A percentile compares a stretch with the other conserved stretches of the same genome.
Conservation (phyloP, 441 rosid species). For the Theobroma grandiflorum region DNA sequence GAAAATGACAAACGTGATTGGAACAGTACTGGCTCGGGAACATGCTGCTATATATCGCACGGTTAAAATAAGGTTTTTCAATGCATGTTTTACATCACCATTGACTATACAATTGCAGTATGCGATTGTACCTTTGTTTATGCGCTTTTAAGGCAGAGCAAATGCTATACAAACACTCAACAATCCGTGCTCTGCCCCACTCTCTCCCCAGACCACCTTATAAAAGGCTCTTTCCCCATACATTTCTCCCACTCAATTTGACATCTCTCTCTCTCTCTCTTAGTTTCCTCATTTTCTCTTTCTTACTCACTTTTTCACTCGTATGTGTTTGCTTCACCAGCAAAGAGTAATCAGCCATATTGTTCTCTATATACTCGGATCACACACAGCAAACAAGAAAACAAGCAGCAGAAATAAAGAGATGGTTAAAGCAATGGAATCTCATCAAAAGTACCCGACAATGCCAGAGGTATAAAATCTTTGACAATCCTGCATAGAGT, state of each 20-base stretch:
- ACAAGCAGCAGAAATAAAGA: constrained; percentile 27
- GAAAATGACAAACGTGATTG: constrained; percentile 49
- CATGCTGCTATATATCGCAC: constrained; percentile 34
- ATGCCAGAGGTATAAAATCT: constrained; percentile 66
- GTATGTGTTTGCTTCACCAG: background rate
- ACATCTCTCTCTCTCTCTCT: constrained; percentile 23
- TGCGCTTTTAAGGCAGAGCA: background rate
- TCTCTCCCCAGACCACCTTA: constrained; percentile 29
- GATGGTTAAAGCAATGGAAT: constrained; percentile 54
- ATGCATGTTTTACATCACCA: constrained; percentile 15
- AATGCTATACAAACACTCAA: constrained; percentile 15
- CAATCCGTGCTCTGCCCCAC: constrained; percentile 30
- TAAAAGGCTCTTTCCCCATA: constrained; percentile 31
- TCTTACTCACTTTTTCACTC: constrained; percentile 29
- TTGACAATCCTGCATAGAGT: background rate
- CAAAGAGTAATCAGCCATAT: background rate
- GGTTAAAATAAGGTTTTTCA: constrained; percentile 48
- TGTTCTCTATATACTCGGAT: background rate
- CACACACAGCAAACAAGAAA: background rate
- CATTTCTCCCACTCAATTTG: background rate
- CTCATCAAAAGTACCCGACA: constrained; percentile 52
- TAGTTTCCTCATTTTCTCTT: background rate
- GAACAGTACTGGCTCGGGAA: constrained; percentile 22
- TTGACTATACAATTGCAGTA: constrained; percentile 6
- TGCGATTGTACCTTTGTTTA: constrained; percentile 14